These are phyloP conservation scores for Alternaria atra DNA, from an alignment of 2,329 filamentous ascomycete species.

Conservation along the genomic window DNA sequence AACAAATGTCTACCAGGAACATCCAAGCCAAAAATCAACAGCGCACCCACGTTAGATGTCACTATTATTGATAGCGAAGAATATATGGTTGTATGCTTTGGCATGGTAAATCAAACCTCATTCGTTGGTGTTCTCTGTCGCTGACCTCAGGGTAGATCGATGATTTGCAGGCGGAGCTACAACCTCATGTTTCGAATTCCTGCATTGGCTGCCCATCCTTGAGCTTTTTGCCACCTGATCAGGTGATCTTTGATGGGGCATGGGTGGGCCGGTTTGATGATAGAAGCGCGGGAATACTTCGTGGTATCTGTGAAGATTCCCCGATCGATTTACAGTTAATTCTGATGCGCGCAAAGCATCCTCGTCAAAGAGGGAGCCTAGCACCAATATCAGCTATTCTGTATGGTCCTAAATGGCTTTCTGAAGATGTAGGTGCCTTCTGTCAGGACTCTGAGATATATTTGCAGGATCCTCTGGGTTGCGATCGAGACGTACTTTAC, in stretches of 20 bases:
- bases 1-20: background rate
- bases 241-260: background rate
- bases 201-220: background rate
- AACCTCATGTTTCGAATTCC: background rate
- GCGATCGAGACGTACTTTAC: slow-evolving; percentile 25
- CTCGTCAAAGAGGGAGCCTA: background rate
- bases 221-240: background rate
- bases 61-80: background rate
- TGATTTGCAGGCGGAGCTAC: background rate
- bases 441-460: slow-evolving; percentile 6
- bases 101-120: background rate
- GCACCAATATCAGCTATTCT: background rate
- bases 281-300: background rate
- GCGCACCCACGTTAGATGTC: background rate
- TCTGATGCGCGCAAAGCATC: background rate
- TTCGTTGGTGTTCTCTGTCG: background rate
- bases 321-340: background rate
- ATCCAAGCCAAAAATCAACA: background rate
- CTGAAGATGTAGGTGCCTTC: background rate
- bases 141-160: background rate
- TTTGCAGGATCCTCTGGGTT: slow-evolving; percentile 20
- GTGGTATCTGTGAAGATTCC: background rate
- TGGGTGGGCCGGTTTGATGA: background rate
- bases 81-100: background rate
- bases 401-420: slow-evolving; percentile 1